Evolutionary conservation across 2,329 filamentous ascomycete species (phyloP).

Genomic region (Ascochyta fabae): DNA sequence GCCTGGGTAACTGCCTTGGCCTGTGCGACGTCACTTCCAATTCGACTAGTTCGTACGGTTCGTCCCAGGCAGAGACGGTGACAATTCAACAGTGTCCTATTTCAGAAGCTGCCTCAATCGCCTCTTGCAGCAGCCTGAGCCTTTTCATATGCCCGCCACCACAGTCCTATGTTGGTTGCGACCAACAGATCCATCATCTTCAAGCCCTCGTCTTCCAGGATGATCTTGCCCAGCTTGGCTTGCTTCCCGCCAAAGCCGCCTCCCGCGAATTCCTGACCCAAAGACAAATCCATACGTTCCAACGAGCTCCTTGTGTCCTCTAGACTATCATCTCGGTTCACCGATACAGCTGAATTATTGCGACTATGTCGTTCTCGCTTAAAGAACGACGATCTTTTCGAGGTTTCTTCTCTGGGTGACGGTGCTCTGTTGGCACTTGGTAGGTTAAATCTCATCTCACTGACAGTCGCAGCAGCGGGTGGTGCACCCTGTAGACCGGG

Average conservation of each 20-base stretch:
- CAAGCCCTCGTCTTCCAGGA: slow-evolving; percentile 85
- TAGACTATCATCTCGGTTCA: slow-evolving; percentile 21
- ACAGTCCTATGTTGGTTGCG: slow-evolving; percentile 88
- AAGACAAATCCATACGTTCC: slow-evolving; percentile 69
- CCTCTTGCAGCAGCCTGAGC: slow-evolving; percentile 19
- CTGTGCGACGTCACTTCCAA: not conserved
- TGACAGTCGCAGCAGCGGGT: slow-evolving; percentile 62
- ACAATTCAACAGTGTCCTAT: not conserved
- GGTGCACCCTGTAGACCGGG: slow-evolving; percentile 52
- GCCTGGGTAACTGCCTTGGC: not conserved
- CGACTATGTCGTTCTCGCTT: slow-evolving; percentile 38
- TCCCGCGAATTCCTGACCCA: slow-evolving; percentile 83
- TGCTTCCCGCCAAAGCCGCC: slow-evolving; percentile 85
- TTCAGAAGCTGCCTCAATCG: slow-evolving; percentile 13
- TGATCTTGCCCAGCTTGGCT: slow-evolving; percentile 92
- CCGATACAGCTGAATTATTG: slow-evolving; percentile 38
- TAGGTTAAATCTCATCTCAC: slow-evolving; percentile 89
- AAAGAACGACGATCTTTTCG: slow-evolving; percentile 47
- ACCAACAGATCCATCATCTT: slow-evolving; percentile 96
- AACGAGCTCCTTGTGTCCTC: slow-evolving; percentile 43
- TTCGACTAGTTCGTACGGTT: not conserved
- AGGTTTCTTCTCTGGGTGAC: slow-evolving; percentile 42
- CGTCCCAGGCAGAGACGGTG: not conserved
- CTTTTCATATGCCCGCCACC: slow-evolving; percentile 87
- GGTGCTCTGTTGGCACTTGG: slow-evolving; percentile 59